Base-by-base conservation (phyloP, 2,329 filamentous ascomycete species). In the Arthrobotrys sinensis region DNA sequence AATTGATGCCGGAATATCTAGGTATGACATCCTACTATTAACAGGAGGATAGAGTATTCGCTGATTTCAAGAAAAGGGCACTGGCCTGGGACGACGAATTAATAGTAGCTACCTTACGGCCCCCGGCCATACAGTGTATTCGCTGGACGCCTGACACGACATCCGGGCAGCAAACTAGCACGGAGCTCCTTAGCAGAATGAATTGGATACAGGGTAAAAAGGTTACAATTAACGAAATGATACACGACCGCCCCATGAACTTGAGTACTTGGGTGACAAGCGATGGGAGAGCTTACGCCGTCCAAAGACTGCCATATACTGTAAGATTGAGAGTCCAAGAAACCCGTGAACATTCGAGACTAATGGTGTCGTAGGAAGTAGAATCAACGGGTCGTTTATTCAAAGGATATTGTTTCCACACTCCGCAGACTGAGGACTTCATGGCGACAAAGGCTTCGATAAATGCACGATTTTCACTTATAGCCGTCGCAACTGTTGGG, bases 181-280 rank as follows among this genome's bases (percentile, higher is more conserved):
- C 96, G 0, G 94, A 98, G 84, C 88, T 98, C 6, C 86, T 98
- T 79, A 94, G 91, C 82, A 91, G 92, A 67, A 97, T 97, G 90
- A 86, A 89, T 57, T 97, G 94, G 91, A 85, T 97, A 21, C 90
- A 91, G 65, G 68, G 76, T 38, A 94, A 93, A 84, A 95, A 92
- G 84, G 80, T 89, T 0, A 89, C 88, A 1, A 89, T 98, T 66
- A 86, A 88, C 16, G 93, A 96, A 82, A 96, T 99, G 92, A 91
- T 95, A 1, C 91, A 97, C 83, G 96, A 99, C 84, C 90, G 95
- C 77, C 95, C 96, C 0, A 99, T 99, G 94, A 97, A 97, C 82
- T 87, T 99, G 11, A 91, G 93, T 8, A 93, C 94, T 8, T 99
- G 96, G 96, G 89, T 97, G 71, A 96, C 93, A 4, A 92, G 88